Evolutionary conservation across 805 yeast species (phyloP).

Genomic region (Starmerella bombi): DNA sequence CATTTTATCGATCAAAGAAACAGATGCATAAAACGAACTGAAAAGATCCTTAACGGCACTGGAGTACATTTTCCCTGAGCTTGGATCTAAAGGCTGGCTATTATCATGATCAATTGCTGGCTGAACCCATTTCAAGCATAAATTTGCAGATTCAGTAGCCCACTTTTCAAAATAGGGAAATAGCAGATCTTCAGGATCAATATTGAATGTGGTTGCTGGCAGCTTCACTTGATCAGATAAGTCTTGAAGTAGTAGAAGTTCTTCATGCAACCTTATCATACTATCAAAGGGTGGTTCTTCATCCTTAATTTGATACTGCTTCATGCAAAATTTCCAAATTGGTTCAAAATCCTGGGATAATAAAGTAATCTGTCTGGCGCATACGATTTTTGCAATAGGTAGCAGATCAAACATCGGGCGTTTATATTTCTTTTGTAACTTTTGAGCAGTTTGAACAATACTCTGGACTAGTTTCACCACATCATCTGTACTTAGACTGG

Average conservation of each 20-base stretch:
- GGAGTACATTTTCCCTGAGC: conserved; percentile 31
- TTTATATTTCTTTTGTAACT: conserved; percentile 46
- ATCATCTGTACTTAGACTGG: conserved; percentile 40
- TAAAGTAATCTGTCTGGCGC: conserved; percentile 25
- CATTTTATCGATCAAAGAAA: conserved; percentile 44
- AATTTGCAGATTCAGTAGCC: conserved; percentile 34
- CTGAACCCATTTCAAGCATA: conserved; percentile 37
- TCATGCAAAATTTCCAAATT: conserved; percentile 24
- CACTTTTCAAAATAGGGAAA: conserved; percentile 34
- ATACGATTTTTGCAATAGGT: conserved; percentile 33
- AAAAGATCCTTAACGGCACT: conserved; percentile 58
- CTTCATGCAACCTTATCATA: conserved; percentile 43
- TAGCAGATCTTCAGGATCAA: conserved; percentile 46
- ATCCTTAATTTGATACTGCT: conserved; percentile 15
- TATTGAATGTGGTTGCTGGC: conserved; percentile 32
- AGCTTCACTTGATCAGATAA: conserved; percentile 38
- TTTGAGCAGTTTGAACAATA: conserved; percentile 38
- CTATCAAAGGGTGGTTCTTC: conserved; percentile 36
- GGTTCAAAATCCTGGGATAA: conserved; percentile 27
- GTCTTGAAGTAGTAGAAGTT: conserved; percentile 40
- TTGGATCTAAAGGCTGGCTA: conserved; percentile 40
- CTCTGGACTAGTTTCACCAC: conserved; percentile 43
- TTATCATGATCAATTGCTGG: conserved; percentile 47
- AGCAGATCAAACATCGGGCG: conserved; percentile 48
- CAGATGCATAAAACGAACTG: conserved; percentile 44